phyloP scores from a whole-genome alignment of 768 basidiomycete species.

The Tricholoma hemisulphureum region DNA sequence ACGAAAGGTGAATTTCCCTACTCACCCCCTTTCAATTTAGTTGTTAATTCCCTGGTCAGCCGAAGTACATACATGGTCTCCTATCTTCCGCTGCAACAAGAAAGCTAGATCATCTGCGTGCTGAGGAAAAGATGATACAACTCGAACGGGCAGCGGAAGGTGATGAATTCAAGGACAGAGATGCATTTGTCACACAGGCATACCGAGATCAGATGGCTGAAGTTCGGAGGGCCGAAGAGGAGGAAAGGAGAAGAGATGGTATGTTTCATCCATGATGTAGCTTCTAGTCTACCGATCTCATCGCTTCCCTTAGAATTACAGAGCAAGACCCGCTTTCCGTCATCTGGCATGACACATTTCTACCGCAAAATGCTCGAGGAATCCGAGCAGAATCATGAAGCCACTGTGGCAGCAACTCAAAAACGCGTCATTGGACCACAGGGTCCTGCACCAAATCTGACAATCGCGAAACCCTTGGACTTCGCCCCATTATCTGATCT shows the following conservation, averaged over 20 bases:
- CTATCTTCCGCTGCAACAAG: conserved; percentile 83
- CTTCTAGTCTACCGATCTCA: background rate
- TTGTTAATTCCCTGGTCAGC: conserved; percentile 43
- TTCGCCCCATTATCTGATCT: conserved; percentile 64
- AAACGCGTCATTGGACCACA: conserved; percentile 63
- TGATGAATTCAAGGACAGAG: conserved; percentile 91
- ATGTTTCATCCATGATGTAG: conserved; percentile 19
- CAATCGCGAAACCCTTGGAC: conserved; percentile 71
- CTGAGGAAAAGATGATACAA: conserved; percentile 98
- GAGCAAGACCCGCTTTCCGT: conserved; percentile 54
- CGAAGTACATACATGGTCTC: conserved; percentile 88
- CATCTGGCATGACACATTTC: conserved; percentile 84
- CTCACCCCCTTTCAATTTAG: background rate
- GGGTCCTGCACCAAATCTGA: conserved; percentile 63
- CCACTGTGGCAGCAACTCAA: conserved; percentile 76
- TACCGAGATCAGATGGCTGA: conserved; percentile 97
- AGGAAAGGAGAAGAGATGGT: conserved; percentile 90
- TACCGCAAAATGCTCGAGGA: conserved; percentile 78
- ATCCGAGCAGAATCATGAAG: conserved; percentile 79
- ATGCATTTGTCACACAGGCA: conserved; percentile 95
- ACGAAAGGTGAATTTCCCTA: conserved; percentile 60
- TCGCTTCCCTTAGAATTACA: conserved; percentile 46
- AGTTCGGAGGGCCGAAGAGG: conserved; percentile 86
- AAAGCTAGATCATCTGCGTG: conserved; percentile 82
- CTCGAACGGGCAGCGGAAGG: conserved; percentile 91